Evolutionary conservation across 495 filamentous ascomycete species (phyloP).

Genomic region (Tuber microsphaerosporum): DNA sequence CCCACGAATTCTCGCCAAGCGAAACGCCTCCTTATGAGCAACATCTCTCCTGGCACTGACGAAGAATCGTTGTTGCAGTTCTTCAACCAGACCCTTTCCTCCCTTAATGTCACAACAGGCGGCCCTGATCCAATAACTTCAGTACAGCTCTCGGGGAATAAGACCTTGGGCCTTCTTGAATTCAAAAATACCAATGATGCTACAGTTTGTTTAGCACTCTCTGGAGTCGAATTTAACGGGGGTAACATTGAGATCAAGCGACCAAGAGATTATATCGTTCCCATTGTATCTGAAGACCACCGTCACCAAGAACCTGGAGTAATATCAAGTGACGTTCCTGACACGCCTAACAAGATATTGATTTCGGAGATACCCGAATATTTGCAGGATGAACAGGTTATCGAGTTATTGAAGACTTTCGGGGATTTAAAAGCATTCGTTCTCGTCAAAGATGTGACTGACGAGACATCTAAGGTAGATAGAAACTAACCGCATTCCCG

Average conservation of each 20-base stretch:
- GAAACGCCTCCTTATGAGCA: conserved; percentile 81
- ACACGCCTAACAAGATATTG: conserved; percentile 91
- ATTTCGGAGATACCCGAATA: conserved; percentile 80
- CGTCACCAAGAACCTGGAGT: conserved; percentile 64
- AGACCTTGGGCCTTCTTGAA: conserved; percentile 75
- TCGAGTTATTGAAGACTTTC: conserved; percentile 79
- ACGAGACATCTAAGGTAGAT: conserved; percentile 82
- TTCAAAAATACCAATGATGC: conserved; percentile 83
- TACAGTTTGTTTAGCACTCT: conserved; percentile 82
- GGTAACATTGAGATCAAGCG: conserved; percentile 72
- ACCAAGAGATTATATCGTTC: conserved; percentile 97
- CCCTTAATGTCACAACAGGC: conserved; percentile 73
- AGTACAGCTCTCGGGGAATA: conserved; percentile 71
- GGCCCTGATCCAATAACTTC: conserved; percentile 79
- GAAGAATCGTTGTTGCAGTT: conserved; percentile 70
- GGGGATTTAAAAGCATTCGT: conserved; percentile 90
- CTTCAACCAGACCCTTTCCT: conserved; percentile 94
- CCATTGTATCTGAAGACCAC: conserved; percentile 59
- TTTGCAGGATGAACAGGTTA: conserved; percentile 83
- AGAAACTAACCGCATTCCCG: conserved; percentile 37
- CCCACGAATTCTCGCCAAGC: conserved; percentile 87
- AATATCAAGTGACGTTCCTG: conserved; percentile 71
- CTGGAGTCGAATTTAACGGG: conserved; percentile 81
- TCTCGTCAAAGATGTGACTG: conserved; percentile 76
- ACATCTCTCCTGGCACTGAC: conserved; percentile 61